Evolutionary conservation across 1,139 yeast genomes (phyloP).

Genomic region (Cylindricascospora bacillispora): DNA sequence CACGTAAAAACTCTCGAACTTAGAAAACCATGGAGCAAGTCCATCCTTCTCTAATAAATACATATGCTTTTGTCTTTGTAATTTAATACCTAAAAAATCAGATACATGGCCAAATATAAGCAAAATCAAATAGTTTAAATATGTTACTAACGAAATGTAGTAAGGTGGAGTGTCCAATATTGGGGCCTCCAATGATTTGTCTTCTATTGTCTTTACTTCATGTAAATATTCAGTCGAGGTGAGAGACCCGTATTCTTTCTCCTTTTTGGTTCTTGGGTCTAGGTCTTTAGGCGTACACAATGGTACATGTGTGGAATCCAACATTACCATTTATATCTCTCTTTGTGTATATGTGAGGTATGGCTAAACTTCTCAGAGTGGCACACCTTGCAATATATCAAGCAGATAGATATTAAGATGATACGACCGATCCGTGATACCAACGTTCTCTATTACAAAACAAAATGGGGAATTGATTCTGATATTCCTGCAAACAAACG

Average conservation of each 20-base stretch:
- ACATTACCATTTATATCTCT: too few species aligned
- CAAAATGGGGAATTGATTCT: too few species aligned
- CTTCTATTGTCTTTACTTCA: conserved; percentile 36
- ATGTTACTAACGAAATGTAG: conserved; percentile 65
- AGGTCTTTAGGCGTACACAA: conserved; percentile 24
- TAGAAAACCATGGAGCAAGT: conserved; percentile 91
- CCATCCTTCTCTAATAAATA: conserved; percentile 75
- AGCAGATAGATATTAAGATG: too few species aligned
- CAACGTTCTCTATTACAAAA: too few species aligned
- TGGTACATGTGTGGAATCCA: conserved; percentile 18
- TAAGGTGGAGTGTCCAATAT: conserved; percentile 78
- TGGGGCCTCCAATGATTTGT: conserved; percentile 44
- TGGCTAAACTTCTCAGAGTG: too few species aligned
- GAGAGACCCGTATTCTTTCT: conserved; percentile 51
- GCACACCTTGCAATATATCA: too few species aligned
- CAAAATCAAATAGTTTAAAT: conserved; percentile 67
- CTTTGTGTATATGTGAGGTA: too few species aligned
- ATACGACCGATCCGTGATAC: too few species aligned
- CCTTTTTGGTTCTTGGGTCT: conserved; percentile 41
- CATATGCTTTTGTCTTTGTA: conserved; percentile 50
- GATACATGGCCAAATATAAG: conserved; percentile 82
- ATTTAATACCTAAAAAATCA: conserved; percentile 72
- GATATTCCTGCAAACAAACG: too few species aligned
- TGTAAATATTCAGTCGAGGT: conserved; percentile 46
- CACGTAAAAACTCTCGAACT: conserved; percentile 85